These are phyloP conservation scores for Scheffersomyces cryptocercus DNA, from an alignment of 1,139 yeast genomes.

Conservation along the genomic window DNA sequence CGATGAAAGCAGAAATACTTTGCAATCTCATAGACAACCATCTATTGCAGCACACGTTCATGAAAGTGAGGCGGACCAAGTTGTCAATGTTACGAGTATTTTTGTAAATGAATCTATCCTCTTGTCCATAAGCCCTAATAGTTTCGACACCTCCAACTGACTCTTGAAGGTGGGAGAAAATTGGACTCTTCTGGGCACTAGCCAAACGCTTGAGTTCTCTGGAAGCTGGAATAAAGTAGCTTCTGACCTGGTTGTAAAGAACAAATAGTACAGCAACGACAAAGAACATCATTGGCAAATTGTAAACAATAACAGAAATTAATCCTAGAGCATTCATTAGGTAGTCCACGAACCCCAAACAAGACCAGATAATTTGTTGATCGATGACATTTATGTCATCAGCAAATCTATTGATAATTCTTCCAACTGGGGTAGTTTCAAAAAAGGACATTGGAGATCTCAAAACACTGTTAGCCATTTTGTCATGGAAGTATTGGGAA, in stretches of 20 bases:
- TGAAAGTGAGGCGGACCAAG: conserved; percentile 21
- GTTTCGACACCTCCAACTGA: conserved; percentile 40
- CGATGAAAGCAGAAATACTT: conserved; percentile 33
- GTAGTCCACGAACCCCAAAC: conserved; percentile 25
- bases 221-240: conserved; percentile 34
- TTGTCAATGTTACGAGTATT: conserved; percentile 22
- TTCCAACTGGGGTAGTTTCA: conserved; percentile 46
- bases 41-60: conserved; percentile 29
- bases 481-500: conserved; percentile 37
- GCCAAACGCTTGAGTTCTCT: conserved; percentile 38
- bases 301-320: conserved; percentile 28
- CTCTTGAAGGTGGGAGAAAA: conserved; percentile 40
- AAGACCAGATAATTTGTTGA: conserved; percentile 32
- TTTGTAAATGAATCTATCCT: conserved; percentile 26
- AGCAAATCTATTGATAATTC: conserved; percentile 42
- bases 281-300: conserved; percentile 35
- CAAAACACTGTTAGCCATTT: conserved; percentile 37
- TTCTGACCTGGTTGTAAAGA: conserved; percentile 31
- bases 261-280: conserved; percentile 22
- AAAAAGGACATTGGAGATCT: conserved; percentile 47
- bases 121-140: conserved; percentile 32
- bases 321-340: conserved; percentile 25
- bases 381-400: conserved; percentile 40
- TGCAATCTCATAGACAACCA: conserved; percentile 44
- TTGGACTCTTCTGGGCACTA: conserved; percentile 34